phyloP scores from a whole-genome alignment of 306 rosid species.

The Dalbergia cultrata region DNA sequence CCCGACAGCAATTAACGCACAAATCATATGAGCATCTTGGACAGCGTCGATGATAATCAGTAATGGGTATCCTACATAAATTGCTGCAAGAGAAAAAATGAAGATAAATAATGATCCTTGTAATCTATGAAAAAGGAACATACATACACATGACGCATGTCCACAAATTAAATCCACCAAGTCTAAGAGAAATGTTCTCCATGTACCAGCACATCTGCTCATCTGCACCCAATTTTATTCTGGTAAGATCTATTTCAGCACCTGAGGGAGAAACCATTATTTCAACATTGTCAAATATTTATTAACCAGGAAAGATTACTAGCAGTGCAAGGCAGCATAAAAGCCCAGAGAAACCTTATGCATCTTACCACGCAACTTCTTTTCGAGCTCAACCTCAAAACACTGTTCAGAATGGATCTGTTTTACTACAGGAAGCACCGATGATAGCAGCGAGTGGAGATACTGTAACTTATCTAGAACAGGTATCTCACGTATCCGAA shows the following conservation, averaged over 20 bases:
- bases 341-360: slow-evolving; percentile 40
- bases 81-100: slow-evolving; percentile 70
- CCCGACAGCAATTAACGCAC: slow-evolving; percentile 88
- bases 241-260: slow-evolving; percentile 74
- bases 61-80: slow-evolving; percentile 93
- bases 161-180: slow-evolving; percentile 40
- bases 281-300: slow-evolving; percentile 43
- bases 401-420: slow-evolving; percentile 85
- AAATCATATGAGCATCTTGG: slow-evolving; percentile 81
- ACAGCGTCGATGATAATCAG: slow-evolving; percentile 96
- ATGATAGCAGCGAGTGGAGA: slow-evolving; percentile 78
- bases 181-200: slow-evolving; percentile 3
- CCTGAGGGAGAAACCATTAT: slow-evolving; percentile 64
- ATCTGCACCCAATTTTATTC: slow-evolving; percentile 92
- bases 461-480: slow-evolving; percentile 81
- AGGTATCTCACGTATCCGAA: slow-evolving; percentile 86
- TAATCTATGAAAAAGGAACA: slow-evolving; percentile 27
- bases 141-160: slow-evolving; percentile 19
- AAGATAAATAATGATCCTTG: slow-evolving; percentile 36
- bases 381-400: slow-evolving; percentile 91
- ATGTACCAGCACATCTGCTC: slow-evolving; percentile 99
- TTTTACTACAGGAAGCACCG: slow-evolving; percentile 93
- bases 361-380: slow-evolving; percentile 78
- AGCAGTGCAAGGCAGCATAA: slow-evolving; percentile 21
- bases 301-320: slow-evolving; percentile 6